Base-by-base conservation (phyloP, 306 rosid genomes). In the Biancaea sappan region DNA sequence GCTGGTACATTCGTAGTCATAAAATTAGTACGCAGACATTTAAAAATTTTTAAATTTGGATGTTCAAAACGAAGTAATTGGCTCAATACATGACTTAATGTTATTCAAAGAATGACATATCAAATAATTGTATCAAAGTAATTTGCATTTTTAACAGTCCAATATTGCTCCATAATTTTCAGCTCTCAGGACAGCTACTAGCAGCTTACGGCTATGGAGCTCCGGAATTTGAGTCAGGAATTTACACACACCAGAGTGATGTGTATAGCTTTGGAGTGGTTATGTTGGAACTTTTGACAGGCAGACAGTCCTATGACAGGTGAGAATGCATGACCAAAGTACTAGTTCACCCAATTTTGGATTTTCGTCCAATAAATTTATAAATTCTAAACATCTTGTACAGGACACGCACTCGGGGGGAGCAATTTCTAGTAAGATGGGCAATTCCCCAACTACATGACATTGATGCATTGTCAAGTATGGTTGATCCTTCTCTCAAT, bases 181-280 rank as follows among this genome's bases (percentile, higher is more conserved):
- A 95, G 99, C 90, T 95, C 69, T 95, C 99, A 15, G 99, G 99
- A 71, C 81, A 88, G 13, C 86, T 92, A 69, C 84, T 80, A 78
- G 25, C 97, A 14, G 80, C 92, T 44, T 90, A 92, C 26, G 97
- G 99, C 54, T 92, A 92, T 18, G 99, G 99, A 71, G 99, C 99
- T 64, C 99, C 99, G 47, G 99, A 95, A 77, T 92, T 88, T 74
- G 99, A 95, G 68, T 87, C 92, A 0, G 99, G 99, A 82, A 84
- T 80, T 69, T 95, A 95, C 82, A 95, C 97, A 5, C 54, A 71
- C 59, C 89, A 87, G 76, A 92, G 96, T 70, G 99, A 92, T 26
- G 94, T 92, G 47, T 95, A 86, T 84, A 95, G 98, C 72, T 90
- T 95, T 53, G 99, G 99, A 26, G 99, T 95, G 83, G 91, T 95